phyloP scores from a whole-genome alignment of 1,284 basidiomycete species.

The Leccinum pallidistipes region DNA sequence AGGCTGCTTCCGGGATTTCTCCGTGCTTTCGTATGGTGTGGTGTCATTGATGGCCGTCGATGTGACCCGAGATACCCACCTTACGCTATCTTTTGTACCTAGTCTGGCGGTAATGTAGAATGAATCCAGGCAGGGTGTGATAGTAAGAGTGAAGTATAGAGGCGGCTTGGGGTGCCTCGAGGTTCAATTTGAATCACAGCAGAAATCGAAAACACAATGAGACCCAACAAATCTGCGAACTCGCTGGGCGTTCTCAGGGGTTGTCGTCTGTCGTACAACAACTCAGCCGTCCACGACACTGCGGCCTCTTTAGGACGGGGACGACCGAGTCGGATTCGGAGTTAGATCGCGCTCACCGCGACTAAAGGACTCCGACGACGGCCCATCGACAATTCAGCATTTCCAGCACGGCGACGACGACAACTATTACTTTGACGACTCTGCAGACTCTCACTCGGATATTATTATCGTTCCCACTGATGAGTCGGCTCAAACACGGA shows the following conservation, averaged over 20 bases:
- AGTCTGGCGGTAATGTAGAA: conserved; percentile 17
- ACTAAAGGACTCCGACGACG: neutral
- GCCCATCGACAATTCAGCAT: conserved; percentile 16
- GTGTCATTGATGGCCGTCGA: neutral
- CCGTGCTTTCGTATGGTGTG: neutral
- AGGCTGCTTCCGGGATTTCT: neutral
- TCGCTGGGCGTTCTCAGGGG: neutral
- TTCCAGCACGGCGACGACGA: conserved; percentile 17
- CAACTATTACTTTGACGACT: neutral
- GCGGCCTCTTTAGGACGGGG: too few species aligned
- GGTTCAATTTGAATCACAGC: neutral
- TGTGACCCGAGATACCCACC: neutral
- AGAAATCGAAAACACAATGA: neutral
- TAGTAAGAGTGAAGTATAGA: neutral
- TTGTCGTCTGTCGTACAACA: conserved; percentile 21
- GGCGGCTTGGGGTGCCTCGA: neutral
- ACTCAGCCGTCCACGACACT: neutral
- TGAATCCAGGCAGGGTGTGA: neutral
- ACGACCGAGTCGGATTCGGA: conserved; percentile 16
- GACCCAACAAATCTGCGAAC: conserved; percentile 2
- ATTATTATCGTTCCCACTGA: too few species aligned
- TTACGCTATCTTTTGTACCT: conserved; percentile 13
- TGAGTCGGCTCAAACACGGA: neutral
- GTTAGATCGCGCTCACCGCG: conserved; percentile 14
- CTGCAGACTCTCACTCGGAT: neutral